These are phyloP conservation scores for Nicotiana knightiana DNA, from an alignment of 257 asterid species.

Conservation along the genomic window DNA sequence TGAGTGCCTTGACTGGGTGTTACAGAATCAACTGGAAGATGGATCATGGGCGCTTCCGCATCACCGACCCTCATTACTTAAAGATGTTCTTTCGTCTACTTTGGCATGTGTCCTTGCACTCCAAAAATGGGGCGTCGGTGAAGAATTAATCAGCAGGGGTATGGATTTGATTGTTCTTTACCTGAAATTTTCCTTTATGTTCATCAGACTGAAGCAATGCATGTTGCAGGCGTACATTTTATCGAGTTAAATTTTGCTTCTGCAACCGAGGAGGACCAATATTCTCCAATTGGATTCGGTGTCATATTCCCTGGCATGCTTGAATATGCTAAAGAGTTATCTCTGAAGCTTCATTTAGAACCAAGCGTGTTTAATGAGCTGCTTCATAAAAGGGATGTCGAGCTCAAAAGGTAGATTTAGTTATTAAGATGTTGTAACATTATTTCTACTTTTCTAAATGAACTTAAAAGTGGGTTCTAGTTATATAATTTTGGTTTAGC, in stretches of 20 bases:
- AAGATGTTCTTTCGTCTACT: constrained; percentile 74
- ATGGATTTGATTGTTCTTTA: background rate
- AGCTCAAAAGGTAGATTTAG: constrained; percentile 57
- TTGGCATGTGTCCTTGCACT: constrained; percentile 88
- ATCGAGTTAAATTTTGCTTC: constrained; percentile 57
- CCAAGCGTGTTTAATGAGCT: constrained; percentile 28
- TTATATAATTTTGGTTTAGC: background rate
- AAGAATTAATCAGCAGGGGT: constrained; percentile 60
- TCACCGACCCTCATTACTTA: constrained; percentile 45
- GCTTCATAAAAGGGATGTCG: constrained; percentile 49
- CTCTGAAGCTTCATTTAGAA: constrained; percentile 54
- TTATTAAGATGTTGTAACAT: background rate
- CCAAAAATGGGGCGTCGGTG: constrained; percentile 71
- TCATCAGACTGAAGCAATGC: constrained; percentile 8
- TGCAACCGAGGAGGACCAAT: constrained; percentile 35
- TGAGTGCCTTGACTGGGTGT: constrained; percentile 60
- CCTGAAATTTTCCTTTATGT: background rate
- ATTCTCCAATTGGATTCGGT: constrained; percentile 73
- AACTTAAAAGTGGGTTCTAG: background rate
- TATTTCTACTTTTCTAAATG: background rate
- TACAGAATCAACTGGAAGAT: constrained; percentile 63
- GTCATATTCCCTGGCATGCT: constrained; percentile 79
- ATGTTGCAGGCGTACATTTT: constrained; percentile 49
- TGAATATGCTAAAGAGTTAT: constrained; percentile 51
- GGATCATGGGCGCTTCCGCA: constrained; percentile 94